These are phyloP conservation scores for Apophysomyces elegans DNA, from an alignment of 371 early-diverging fungal species.

Conservation along the genomic window DNA sequence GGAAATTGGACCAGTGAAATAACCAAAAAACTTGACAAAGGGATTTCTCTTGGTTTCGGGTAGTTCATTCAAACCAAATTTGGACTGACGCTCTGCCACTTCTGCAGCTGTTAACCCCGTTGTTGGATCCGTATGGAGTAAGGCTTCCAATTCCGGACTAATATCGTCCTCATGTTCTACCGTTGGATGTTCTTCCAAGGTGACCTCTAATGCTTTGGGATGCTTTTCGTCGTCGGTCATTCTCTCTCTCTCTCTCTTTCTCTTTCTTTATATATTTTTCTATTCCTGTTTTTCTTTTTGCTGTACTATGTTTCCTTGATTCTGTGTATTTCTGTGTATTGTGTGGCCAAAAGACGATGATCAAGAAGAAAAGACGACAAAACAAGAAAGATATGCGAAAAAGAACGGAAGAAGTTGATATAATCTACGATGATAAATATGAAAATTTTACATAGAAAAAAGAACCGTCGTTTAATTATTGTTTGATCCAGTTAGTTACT, in stretches of 20 bases:
- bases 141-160: constrained; percentile 69
- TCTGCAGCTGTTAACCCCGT: constrained; percentile 62
- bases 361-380: background rate
- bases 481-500: constrained; percentile 11
- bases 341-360: background rate
- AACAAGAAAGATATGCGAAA: background rate
- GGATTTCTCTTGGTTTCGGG: constrained; percentile 83
- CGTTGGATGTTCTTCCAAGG: constrained; percentile 38
- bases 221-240: constrained; percentile 20
- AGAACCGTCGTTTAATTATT: constrained; percentile 11
- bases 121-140: constrained; percentile 70
- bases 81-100: constrained; percentile 56
- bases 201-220: constrained; percentile 16
- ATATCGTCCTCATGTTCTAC: constrained; percentile 63
- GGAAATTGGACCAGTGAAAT: constrained; percentile 87
- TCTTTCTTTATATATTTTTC: too few relatives aligned
- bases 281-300: too few relatives aligned
- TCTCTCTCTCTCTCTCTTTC: too few relatives aligned
- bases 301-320: too few relatives aligned
- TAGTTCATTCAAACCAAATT: constrained; percentile 73
- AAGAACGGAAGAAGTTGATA: background rate
- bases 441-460: background rate
- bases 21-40: constrained; percentile 84
- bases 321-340: background rate
- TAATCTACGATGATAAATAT: background rate